A percentile compares a stretch with the other conserved stretches of the same genome.
phyloP scores from a whole-genome alignment of 345 rosid genomes.

The Eucalyptus shirleyi region DNA sequence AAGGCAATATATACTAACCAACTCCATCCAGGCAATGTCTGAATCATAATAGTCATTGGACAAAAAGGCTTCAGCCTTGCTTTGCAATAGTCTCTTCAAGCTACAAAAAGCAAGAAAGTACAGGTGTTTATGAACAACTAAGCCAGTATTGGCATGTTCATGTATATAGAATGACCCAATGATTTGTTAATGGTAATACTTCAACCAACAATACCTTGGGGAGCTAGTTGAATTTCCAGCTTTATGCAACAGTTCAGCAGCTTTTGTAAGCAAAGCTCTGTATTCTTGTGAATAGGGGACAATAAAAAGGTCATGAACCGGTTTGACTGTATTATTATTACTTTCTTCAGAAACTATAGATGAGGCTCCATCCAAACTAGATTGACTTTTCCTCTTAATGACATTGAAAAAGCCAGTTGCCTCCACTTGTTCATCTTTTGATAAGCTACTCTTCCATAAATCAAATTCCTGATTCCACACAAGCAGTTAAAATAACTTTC shows the following conservation, averaged over 20 bases:
- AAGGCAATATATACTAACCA: constrained; percentile 36
- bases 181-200: background rate
- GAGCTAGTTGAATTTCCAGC: constrained; percentile 74
- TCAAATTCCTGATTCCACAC: constrained; percentile 55
- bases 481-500: background rate
- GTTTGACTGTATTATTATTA: constrained; percentile 11
- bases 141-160: background rate
- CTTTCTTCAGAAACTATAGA: constrained; percentile 8
- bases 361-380: constrained; percentile 21
- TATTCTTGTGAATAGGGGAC: constrained; percentile 68
- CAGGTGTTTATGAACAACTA: background rate
- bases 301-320: constrained; percentile 34
- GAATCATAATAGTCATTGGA: constrained; percentile 88
- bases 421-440: constrained; percentile 36
- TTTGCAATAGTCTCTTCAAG: constrained; percentile 75
- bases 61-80: constrained; percentile 86
- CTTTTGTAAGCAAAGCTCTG: constrained; percentile 41
- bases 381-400: constrained; percentile 57
- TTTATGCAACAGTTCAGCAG: constrained; percentile 63
- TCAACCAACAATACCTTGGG: constrained; percentile 38
- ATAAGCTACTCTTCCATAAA: constrained; percentile 46
- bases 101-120: constrained; percentile 16
- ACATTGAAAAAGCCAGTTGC: constrained; percentile 74
- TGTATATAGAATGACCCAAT: background rate
- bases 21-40: constrained; percentile 95